Conservation (phyloP, 2,329 filamentous ascomycete genomes). For the Penicillium sp. region DNA sequence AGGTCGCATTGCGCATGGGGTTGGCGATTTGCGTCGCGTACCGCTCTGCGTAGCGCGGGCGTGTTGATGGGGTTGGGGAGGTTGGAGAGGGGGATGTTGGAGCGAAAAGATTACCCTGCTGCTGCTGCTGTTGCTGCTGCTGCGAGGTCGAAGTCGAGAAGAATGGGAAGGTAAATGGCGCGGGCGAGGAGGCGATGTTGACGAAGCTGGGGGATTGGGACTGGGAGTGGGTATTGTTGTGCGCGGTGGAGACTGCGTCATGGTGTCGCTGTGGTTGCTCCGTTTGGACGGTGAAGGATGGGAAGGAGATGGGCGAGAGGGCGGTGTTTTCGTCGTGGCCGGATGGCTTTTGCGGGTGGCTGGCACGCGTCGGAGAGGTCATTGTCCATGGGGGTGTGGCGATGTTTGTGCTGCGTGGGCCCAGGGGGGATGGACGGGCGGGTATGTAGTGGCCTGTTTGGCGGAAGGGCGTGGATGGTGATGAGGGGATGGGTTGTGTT, state of each 20-base stretch:
- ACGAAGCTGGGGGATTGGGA: conserved; percentile 1
- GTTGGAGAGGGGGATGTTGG: conserved; percentile 17
- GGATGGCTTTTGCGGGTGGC: conserved; percentile 5
- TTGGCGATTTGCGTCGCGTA: conserved; percentile 39
- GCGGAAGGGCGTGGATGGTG: conserved; percentile 25
- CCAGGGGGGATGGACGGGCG: conserved; percentile 29
- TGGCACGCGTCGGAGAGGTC: conserved; percentile 16
- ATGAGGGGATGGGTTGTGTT: conserved; percentile 22
- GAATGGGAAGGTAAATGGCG: neutral
- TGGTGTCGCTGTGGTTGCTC: conserved; percentile 3
- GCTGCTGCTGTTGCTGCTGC: conserved; percentile 3
- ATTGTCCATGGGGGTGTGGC: conserved; percentile 26
- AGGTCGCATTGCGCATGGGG: conserved; percentile 31
- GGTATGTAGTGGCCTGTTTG: conserved; percentile 28
- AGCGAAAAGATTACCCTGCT: conserved; percentile 8
- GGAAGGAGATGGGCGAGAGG: conserved; percentile 16
- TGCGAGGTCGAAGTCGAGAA: neutral
- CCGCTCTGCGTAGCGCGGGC: conserved; percentile 38
- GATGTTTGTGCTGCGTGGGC: conserved; percentile 22
- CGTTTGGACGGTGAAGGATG: conserved; percentile 12
- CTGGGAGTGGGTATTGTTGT: neutral
- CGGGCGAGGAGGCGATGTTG: conserved; percentile 4
- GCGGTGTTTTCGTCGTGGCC: conserved; percentile 10
- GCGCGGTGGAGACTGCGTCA: neutral
- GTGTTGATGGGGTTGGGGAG: conserved; percentile 19